Evolutionary conservation across 228 moss, liverwort and hornwort genomes (phyloP).

Genomic region (Sphagnum magellanicum): DNA sequence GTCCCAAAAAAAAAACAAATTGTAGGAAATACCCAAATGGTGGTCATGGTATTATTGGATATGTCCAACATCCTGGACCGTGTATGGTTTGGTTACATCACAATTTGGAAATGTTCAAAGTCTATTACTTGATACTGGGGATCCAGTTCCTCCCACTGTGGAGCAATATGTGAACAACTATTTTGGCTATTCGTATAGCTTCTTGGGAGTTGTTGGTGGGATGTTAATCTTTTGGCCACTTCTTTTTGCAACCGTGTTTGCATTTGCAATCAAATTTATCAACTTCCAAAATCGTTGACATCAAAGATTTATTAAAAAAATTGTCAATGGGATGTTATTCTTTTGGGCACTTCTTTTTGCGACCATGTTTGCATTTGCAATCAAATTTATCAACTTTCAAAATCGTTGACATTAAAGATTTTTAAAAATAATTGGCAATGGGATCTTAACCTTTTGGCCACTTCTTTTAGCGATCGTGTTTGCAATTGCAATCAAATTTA

Average conservation of each 20-base stretch:
- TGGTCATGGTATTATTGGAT: conserved; percentile 46
- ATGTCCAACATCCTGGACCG: conserved; percentile 38
- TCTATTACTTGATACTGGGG: background rate
- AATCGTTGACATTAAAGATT: background rate
- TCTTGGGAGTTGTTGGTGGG: background rate
- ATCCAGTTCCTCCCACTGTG: background rate
- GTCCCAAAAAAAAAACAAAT: too few species aligned
- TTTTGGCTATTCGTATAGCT: background rate
- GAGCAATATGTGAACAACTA: background rate
- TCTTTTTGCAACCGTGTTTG: background rate
- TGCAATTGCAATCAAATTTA: background rate
- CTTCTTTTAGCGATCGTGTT: background rate
- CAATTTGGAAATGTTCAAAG: conserved; percentile 17
- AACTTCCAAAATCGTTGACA: background rate
- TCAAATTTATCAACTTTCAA: conserved; percentile 3
- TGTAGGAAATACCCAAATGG: conserved; percentile 29
- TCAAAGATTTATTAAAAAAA: background rate
- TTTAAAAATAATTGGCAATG: background rate
- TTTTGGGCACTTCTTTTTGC: background rate
- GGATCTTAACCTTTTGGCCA: background rate
- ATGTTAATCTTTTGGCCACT: background rate
- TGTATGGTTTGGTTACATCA: conserved; percentile 27
- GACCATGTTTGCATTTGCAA: background rate
- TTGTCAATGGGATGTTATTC: background rate
- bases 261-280: background rate